Conservation (phyloP, 192 early-diverging fungal genomes). For the Gonapodya sp. region DNA sequence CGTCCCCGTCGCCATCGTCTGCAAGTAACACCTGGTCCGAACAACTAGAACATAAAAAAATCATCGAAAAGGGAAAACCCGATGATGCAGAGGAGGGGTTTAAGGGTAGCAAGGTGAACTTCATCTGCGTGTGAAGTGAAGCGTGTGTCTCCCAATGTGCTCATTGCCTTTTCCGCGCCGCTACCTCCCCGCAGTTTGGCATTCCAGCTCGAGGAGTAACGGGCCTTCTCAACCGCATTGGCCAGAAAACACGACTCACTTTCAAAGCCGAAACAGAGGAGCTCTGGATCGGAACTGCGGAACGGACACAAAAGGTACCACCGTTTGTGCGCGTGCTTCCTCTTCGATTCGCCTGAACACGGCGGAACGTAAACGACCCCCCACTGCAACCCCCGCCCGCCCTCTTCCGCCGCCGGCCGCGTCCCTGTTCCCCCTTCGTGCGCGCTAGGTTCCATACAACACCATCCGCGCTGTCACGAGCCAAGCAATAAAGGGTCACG, state of each 20-base stretch:
- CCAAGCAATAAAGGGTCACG: not conserved
- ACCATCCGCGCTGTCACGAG: not conserved
- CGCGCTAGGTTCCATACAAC: not conserved
- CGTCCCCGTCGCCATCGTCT: not conserved
- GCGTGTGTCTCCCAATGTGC: no score
- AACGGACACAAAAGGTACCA: not conserved
- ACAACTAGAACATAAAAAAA: not conserved
- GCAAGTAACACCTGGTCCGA: not conserved
- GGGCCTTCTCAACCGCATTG: conserved; percentile 4
- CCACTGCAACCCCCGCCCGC: no score
- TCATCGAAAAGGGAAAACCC: not conserved
- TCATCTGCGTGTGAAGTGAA: no score
- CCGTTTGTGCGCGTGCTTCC: not conserved
- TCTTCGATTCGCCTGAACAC: not conserved
- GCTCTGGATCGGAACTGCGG: not conserved
- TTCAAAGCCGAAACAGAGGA: not conserved
- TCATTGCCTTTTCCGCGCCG: no score
- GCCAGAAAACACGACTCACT: not conserved
- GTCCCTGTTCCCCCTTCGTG: no score
- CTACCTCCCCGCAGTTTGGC: not conserved
- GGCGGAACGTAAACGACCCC: not conserved
- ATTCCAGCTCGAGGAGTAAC: not conserved
- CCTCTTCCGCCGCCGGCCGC: no score
- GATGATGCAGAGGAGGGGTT: not conserved
- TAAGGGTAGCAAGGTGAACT: not conserved